Conservation (phyloP, 208 protist genomes). For the Trichomonas vaginalis region DNA sequence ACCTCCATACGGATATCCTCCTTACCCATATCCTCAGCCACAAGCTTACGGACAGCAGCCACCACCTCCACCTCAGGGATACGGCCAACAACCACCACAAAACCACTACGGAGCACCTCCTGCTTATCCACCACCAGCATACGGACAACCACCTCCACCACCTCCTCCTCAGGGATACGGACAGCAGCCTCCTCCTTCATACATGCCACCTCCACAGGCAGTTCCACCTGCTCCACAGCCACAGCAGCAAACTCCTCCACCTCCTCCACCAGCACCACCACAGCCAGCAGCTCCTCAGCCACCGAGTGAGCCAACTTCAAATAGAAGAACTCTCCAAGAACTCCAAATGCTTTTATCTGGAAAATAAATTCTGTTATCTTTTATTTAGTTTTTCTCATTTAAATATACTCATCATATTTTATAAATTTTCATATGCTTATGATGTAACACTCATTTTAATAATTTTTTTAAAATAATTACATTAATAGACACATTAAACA, state of each 20-base stretch:
- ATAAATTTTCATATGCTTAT: too few species aligned
- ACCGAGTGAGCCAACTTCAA: too few species aligned
- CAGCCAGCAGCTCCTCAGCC: not conserved
- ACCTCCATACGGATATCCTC: not conserved
- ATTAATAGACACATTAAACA: too few species aligned
- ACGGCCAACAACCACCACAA: not conserved
- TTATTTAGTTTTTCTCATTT: too few species aligned
- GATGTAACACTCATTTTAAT: too few species aligned
- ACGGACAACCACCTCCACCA: not conserved
- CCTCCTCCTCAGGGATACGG: too few species aligned
- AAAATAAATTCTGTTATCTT: not conserved
- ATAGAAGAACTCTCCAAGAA: not conserved
- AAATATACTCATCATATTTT: too few species aligned
- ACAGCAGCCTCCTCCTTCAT: not conserved
- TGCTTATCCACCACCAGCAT: not conserved
- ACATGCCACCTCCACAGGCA: too few species aligned
- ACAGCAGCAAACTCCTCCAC: not conserved
- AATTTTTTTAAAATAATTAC: too few species aligned
- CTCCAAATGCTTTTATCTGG: not conserved
- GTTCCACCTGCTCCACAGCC: too few species aligned
- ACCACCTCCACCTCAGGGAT: not conserved
- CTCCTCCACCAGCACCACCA: not conserved
- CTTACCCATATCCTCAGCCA: not conserved
- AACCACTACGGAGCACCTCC: not conserved
- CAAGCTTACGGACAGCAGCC: not conserved